Conservation (phyloP, 371 early-diverging fungal species). For the Batrachochytrium dendrobatidis region DNA sequence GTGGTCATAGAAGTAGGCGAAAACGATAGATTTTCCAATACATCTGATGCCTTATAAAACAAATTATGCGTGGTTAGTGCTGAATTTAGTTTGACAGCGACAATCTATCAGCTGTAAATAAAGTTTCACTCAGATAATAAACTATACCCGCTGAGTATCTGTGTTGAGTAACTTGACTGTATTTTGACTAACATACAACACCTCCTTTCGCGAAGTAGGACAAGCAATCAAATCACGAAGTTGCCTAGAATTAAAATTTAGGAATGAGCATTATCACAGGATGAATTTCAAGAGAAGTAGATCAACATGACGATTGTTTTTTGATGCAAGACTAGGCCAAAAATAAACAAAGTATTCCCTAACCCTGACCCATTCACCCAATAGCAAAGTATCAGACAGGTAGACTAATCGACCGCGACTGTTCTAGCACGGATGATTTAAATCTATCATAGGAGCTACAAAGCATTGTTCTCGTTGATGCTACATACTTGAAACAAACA, state of each 20-base stretch:
- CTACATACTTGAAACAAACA: too few species aligned
- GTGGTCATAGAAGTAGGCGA: conserved; percentile 75
- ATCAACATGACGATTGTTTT: too few species aligned
- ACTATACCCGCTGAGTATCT: conserved; percentile 38
- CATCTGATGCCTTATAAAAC: conserved; percentile 39
- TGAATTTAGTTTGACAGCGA: conserved; percentile 2
- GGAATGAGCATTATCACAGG: too few species aligned
- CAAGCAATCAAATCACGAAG: conserved; percentile 80
- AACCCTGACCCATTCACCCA: too few species aligned
- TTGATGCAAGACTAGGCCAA: too few species aligned
- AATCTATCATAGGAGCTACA: too few species aligned
- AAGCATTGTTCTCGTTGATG: too few species aligned
- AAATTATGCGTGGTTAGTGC: neutral
- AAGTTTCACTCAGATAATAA: conserved; percentile 1
- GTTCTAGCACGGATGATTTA: too few species aligned
- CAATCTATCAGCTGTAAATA: conserved; percentile 11
- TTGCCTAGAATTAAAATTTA: conserved; percentile 64
- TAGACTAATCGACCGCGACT: too few species aligned
- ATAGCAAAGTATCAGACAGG: too few species aligned
- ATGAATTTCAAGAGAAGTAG: neutral
- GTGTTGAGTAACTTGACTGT: conserved; percentile 58
- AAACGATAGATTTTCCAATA: conserved; percentile 63
- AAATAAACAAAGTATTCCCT: too few species aligned
- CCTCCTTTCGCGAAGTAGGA: conserved; percentile 48
- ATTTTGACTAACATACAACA: conserved; percentile 54